Conservation (phyloP, 129 eudicot species). For the Escallonia herrerae region DNA sequence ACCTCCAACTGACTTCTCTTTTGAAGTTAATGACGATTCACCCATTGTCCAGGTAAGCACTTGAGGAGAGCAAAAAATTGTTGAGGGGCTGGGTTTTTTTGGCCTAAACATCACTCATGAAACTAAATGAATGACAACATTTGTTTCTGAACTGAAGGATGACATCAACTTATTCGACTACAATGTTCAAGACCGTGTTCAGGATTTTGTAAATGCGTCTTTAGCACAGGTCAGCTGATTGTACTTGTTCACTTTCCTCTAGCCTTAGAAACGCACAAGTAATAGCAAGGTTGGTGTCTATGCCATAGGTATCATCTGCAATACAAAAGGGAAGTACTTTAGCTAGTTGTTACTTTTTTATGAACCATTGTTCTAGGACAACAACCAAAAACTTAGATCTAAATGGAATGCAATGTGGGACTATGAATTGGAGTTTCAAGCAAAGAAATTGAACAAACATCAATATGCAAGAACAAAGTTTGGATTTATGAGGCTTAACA, state of each 20-base stretch:
- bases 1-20: constrained; percentile 53
- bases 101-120: no score
- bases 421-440: no score
- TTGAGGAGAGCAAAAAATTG: neutral
- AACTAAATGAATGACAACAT: constrained; percentile 9
- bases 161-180: constrained; percentile 45
- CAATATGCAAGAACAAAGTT: neutral
- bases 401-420: no score
- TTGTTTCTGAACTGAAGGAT: constrained; percentile 36
- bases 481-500: neutral
- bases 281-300: no score
- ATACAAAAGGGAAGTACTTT: no score
- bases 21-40: constrained; percentile 50
- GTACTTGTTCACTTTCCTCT: neutral
- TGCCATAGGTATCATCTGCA: no score
- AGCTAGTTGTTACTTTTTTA: no score
- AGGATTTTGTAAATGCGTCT: constrained; percentile 58
- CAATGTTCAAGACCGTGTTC: constrained; percentile 57
- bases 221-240: constrained; percentile 31
- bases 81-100: constrained; percentile 5
- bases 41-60: constrained; percentile 54
- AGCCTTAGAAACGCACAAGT: no score
- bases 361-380: no score
- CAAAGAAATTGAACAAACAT: no score
- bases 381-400: no score